Evolutionary conservation across 2,329 filamentous ascomycete species (phyloP), one percentile per base, ranked within the genome.

Genomic region (Colletotrichum tanaceti): DNA sequence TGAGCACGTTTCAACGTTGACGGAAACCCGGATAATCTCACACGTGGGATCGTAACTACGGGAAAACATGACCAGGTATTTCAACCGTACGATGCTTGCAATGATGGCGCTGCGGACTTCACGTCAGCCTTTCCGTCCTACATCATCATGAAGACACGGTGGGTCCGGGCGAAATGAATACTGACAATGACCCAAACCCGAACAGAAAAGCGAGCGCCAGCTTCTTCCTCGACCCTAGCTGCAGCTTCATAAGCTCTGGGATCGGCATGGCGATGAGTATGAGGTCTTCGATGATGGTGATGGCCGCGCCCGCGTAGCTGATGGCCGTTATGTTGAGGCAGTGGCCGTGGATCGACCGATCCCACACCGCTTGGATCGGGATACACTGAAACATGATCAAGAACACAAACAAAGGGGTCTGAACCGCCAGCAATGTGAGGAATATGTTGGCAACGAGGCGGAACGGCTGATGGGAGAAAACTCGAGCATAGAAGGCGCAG

Each of bases 401-500:
- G 5, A 46, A 22, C 10, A 46, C 11, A 20, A 46, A 46, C 5
- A 46, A 6, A 13, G 7, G 4, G 9, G 44, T 11, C 11, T 46
- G 44, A 4, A 11, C 5, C 11, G 11, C 5, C n/a, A 46, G 14
- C 4, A 11, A 22, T 20, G 13, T 5, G 5, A 46, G 10, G 20
- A 46, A 22, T 13, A 46, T 22, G n/a, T 46, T 46, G 10, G n/a
- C 5, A 11, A 10, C 44, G 18, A 14, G 5, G 9, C n/a, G 44
- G n/a, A 46, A 46, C 5, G 58, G 52, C 4, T 9, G 52, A 6
- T 50, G 46, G 14, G 55, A 54, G 54, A 74, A 74, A 3, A 74
- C 69, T 10, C 71, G 72, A 32, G 55, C 68, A 64, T 71, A 71
- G 41, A 75, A 71, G 32, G 74, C 55, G 20, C 75, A 65, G 49